Percentiles rank a stretch among this genome's conserved stretches.
These are phyloP conservation scores for Fusarium multiceps DNA, from an alignment of 2,329 filamentous ascomycete genomes.

Conservation along the genomic window DNA sequence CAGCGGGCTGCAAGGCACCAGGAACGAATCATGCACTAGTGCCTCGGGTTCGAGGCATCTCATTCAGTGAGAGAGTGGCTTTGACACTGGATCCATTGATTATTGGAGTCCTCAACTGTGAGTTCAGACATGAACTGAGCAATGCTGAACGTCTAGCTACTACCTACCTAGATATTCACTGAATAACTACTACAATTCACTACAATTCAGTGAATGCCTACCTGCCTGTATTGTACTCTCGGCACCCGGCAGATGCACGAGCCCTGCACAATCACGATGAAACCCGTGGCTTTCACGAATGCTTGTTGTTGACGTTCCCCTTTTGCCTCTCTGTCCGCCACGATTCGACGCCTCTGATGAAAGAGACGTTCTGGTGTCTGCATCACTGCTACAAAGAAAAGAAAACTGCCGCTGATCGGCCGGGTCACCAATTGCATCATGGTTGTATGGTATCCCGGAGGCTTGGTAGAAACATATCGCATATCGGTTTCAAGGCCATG, in stretches of 20 bases:
- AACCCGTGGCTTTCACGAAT: constrained; percentile 21
- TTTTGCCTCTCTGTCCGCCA: constrained; percentile 1
- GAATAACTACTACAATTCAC: background rate
- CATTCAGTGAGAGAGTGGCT: background rate
- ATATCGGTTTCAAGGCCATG: constrained; percentile 22
- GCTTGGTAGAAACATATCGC: constrained; percentile 20
- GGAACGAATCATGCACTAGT: constrained; percentile 31
- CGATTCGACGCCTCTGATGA: constrained; percentile 20
- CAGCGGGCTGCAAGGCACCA: constrained; percentile 37
- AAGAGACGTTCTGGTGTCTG: constrained; percentile 3
- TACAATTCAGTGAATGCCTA: background rate
- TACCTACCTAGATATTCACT: background rate
- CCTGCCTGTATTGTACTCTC: background rate
- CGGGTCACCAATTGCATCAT: constrained; percentile 23
- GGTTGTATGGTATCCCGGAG: constrained; percentile 3
- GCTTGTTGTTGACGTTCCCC: constrained; percentile 16
- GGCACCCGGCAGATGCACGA: constrained; percentile 26
- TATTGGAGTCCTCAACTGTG: constrained; percentile 15
- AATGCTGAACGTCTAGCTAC: background rate
- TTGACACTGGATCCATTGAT: constrained; percentile 6
- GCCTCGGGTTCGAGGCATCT: constrained; percentile 19
- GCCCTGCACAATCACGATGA: constrained; percentile 21
- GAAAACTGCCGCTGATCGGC: constrained; percentile 19
- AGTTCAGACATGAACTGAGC: background rate
- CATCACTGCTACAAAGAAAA: constrained; percentile 9